These are phyloP conservation scores for Hanseniaspora nectarophila DNA, from an alignment of 805 yeast genomes.

Conservation along the genomic window DNA sequence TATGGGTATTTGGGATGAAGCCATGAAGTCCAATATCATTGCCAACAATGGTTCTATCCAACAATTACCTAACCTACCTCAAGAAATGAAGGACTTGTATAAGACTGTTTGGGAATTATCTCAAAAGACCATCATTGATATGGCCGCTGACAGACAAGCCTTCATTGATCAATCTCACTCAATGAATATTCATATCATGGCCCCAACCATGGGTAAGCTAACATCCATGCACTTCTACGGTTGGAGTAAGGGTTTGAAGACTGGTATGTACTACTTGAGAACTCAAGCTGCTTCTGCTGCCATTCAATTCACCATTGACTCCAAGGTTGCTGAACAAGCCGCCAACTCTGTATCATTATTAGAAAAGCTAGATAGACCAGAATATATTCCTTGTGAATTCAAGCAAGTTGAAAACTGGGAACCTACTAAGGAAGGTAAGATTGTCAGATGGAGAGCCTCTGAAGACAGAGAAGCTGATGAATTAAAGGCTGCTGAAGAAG, in stretches of 20 bases:
- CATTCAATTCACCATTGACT: slow-evolving; percentile 74
- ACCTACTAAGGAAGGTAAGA: slow-evolving; percentile 16
- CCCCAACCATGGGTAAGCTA: slow-evolving; percentile 91
- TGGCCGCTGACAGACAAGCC: slow-evolving; percentile 72
- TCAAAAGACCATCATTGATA: slow-evolving; percentile 70
- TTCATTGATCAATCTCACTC: slow-evolving; percentile 88
- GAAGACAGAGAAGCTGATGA: slow-evolving; percentile 15
- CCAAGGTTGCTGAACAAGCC: slow-evolving; percentile 89
- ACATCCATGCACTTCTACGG: slow-evolving; percentile 98
- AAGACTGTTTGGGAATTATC: slow-evolving; percentile 95
- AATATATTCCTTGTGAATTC: slow-evolving; percentile 25
- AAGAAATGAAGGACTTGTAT: slow-evolving; percentile 61
- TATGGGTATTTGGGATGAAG: slow-evolving; percentile 70
- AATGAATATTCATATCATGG: slow-evolving; percentile 73
- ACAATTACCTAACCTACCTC: slow-evolving; percentile 59
- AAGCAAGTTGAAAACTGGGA: slow-evolving; percentile 16
- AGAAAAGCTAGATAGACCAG: slow-evolving; percentile 31
- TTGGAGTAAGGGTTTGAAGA: slow-evolving; percentile 95
- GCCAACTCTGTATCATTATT: slow-evolving; percentile 38
- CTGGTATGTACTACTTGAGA: slow-evolving; percentile 96
- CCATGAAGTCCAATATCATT: slow-evolving; percentile 66
- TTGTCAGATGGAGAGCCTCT: slow-evolving; percentile 15
- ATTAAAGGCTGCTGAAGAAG: slow-evolving; percentile 16
- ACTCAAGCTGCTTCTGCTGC: slow-evolving; percentile 97
- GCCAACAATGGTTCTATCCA: slow-evolving; percentile 79